These are phyloP conservation scores for Rhodosporidiobolus sp. DNA, from an alignment of 768 basidiomycete genomes.

Conservation along the genomic window DNA sequence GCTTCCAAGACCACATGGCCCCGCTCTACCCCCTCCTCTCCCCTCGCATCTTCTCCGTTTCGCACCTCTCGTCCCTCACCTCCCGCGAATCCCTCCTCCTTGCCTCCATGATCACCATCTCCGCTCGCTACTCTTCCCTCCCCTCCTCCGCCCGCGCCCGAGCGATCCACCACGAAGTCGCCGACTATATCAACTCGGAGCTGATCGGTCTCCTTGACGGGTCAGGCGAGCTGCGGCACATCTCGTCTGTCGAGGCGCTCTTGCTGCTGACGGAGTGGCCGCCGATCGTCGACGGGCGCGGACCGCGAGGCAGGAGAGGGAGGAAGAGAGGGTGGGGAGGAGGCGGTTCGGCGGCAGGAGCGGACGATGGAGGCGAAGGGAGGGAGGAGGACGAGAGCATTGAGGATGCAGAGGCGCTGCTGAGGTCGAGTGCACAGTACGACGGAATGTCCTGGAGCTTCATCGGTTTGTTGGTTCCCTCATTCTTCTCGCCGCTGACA, in stretches of 20 bases:
- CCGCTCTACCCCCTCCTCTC: conserved; percentile 35
- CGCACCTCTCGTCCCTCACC: conserved; percentile 26
- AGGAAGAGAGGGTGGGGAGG: neutral
- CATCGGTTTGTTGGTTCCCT: conserved; percentile 13
- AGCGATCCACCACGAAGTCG: conserved; percentile 24
- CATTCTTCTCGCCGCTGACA: neutral
- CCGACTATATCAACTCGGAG: conserved; percentile 27
- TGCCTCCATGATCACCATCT: conserved; percentile 36
- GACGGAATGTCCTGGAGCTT: conserved; percentile 34
- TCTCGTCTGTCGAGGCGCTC: conserved; percentile 41
- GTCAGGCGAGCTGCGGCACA: conserved; percentile 26
- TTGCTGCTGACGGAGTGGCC: conserved; percentile 41
- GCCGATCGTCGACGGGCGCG: conserved; percentile 4
- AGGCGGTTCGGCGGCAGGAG: too few species aligned
- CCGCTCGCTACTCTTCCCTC: conserved; percentile 27
- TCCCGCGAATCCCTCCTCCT: conserved; percentile 38
- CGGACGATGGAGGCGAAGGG: neutral
- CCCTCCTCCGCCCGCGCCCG: conserved; percentile 24
- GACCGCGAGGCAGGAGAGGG: neutral
- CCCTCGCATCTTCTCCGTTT: conserved; percentile 23
- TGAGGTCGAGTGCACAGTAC: conserved; percentile 32
- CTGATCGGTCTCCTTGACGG: conserved; percentile 35
- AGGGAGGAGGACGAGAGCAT: neutral
- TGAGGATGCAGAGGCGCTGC: conserved; percentile 19
- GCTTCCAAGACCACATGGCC: conserved; percentile 32